These are phyloP conservation scores for Mortierella polycephala DNA, from an alignment of 371 early-diverging fungal genomes.

Conservation along the genomic window DNA sequence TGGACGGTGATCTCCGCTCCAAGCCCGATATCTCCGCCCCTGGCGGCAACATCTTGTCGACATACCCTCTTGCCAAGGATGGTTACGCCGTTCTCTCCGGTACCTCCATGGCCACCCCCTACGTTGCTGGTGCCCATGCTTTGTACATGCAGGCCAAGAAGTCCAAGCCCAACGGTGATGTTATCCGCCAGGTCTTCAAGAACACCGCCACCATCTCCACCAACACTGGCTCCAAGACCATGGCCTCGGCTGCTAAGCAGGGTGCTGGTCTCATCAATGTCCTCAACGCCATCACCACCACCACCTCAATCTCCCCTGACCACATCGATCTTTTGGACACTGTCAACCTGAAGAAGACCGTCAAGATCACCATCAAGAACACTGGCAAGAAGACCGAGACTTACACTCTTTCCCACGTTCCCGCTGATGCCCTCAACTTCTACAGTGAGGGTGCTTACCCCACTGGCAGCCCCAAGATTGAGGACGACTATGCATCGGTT, in stretches of 20 bases:
- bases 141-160: conserved; percentile 61
- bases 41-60: conserved; percentile 80
- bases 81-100: conserved; percentile 71
- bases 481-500: conserved; percentile 54
- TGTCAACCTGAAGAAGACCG: conserved; percentile 56
- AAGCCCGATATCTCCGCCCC: conserved; percentile 81
- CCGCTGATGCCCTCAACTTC: conserved; percentile 60
- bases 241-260: conserved; percentile 66
- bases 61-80: conserved; percentile 63
- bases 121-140: conserved; percentile 76
- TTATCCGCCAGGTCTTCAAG: conserved; percentile 54
- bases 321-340: conserved; percentile 73
- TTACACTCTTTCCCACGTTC: conserved; percentile 61
- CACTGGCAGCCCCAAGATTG: conserved; percentile 25
- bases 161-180: conserved; percentile 32
- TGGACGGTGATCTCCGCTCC: conserved; percentile 74
- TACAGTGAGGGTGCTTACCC: conserved; percentile 46
- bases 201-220: conserved; percentile 65
- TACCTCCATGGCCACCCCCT: conserved; percentile 81
- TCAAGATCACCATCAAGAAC: conserved; percentile 69
- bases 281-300: conserved; percentile 64
- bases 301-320: conserved; percentile 67
- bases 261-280: conserved; percentile 82
- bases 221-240: conserved; percentile 50
- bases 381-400: conserved; percentile 61